A percentile compares a stretch with the other conserved stretches of the same genome.
Conservation (phyloP, 257 asterid species). For the Scutellaria galericulata region DNA sequence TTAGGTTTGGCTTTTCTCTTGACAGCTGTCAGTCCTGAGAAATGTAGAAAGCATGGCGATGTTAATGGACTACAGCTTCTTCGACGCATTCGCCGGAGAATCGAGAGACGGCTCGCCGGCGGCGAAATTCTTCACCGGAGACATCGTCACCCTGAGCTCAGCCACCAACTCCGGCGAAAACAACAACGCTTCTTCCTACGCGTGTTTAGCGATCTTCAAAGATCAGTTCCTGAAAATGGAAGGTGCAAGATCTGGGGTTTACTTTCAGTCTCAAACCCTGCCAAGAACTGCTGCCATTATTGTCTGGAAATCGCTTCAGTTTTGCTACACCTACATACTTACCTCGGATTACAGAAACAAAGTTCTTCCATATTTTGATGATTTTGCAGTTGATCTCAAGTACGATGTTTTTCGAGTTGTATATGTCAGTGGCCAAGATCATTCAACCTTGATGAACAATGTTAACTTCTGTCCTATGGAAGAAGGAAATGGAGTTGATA, state of each 20-base stretch:
- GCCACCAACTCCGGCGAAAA: constrained; percentile 37
- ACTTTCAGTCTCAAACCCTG: constrained; percentile 46
- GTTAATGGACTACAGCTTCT: constrained; percentile 55
- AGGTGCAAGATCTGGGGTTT: constrained; percentile 59
- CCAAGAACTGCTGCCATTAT: constrained; percentile 42
- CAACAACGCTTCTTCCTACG: constrained; percentile 35
- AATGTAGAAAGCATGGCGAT: constrained; percentile 58
- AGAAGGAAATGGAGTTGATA: background rate
- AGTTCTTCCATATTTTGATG: constrained; percentile 54
- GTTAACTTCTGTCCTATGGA: too few relatives aligned
- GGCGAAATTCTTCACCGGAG: constrained; percentile 64
- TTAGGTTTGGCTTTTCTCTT: background rate
- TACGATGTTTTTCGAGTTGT: constrained; percentile 68
- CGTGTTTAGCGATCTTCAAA: constrained; percentile 54
- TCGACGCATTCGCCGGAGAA: constrained; percentile 65
- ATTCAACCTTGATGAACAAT: too few relatives aligned
- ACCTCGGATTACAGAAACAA: constrained; percentile 49
- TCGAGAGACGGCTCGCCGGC: constrained; percentile 62
- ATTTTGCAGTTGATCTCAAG: constrained; percentile 46
- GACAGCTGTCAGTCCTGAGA: constrained; percentile 53
- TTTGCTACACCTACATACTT: constrained; percentile 52
- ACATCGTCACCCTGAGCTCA: constrained; percentile 49
- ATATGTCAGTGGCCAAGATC: constrained; percentile 48
- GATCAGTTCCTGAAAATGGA: constrained; percentile 56
- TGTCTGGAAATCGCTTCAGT: constrained; percentile 67